A percentile compares a stretch with the other conserved stretches of the same genome.
phyloP scores from a whole-genome alignment of 257 asterid species.

The Solanum infundibuliforme region DNA sequence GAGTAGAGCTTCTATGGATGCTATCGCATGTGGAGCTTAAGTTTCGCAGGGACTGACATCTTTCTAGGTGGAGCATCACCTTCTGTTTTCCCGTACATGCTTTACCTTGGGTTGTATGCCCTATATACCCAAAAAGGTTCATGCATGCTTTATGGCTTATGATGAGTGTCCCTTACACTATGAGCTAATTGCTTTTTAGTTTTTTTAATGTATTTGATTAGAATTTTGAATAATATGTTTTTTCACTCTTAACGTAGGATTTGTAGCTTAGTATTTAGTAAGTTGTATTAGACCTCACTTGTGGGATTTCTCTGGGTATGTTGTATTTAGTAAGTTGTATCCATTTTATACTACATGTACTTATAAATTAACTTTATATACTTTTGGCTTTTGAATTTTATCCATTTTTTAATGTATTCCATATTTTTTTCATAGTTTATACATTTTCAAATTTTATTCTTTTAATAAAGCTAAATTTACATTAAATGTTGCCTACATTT shows the following conservation, averaged over 20 bases:
- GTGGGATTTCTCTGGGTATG: not conserved
- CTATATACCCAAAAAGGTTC: not conserved
- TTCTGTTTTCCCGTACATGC: not conserved
- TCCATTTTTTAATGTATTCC: not conserved
- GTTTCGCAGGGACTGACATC: not conserved
- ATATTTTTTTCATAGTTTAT: not conserved
- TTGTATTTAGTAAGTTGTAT: not conserved
- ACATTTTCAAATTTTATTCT: not conserved
- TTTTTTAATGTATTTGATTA: not conserved
- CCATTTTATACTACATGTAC: not conserved
- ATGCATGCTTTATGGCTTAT: not conserved
- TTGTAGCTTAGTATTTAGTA: not conserved
- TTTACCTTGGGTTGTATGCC: not conserved
- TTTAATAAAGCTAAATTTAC: not conserved
- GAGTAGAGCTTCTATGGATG: not conserved
- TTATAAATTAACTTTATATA: not conserved
- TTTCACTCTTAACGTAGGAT: not conserved
- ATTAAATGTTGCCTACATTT: not conserved
- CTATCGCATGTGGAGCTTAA: not conserved
- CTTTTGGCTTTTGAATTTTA: not conserved
- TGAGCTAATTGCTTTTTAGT: not conserved
- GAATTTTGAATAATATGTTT: not conserved
- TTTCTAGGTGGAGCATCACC: not conserved
- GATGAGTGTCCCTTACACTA: not conserved
- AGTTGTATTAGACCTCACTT: not conserved